Base-by-base conservation (phyloP, 225 moss, liverwort and hornwort genomes). In the Neckera pumila region DNA sequence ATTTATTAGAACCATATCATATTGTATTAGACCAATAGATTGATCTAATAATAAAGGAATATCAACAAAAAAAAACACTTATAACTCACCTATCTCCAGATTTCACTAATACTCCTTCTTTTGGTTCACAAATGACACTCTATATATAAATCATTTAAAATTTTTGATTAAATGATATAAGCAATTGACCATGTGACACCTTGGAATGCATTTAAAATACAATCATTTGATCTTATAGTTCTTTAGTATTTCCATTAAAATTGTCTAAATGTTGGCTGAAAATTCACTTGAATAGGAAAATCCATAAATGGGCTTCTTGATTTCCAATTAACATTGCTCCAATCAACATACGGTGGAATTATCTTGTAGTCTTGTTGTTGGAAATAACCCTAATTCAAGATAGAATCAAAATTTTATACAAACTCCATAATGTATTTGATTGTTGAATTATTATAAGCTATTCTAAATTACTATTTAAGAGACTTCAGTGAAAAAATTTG, bases 331-430 rank as follows among this genome's bases (percentile, higher is more conserved):
- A 95, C 87, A 63, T 94, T 96, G 73, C 92, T 73, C 94, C 92
- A 96, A 87, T 96, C 89, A 83, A 95, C 45, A 84, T 80, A 80
- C 5, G 95, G 93, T 70, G 93, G 86, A 54, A 92, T 94, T 85
- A 96, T 92, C 86, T 95, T 95, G 65, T 95, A 95, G 45, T 96
- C 93, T 82, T 75, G 89, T 72, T 95, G 95, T 72, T 94, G 91
- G 34, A 92, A 97, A 82, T 95, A 95, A 22, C 93, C 94, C 94
- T 95, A 84, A 64, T 84, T 21, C 31, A 81, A 86, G 69, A 25
- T 0, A 45, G 6, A 86, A 17, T 53, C 18, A 17, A 17, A 49
- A n/a, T 6, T 8, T 22, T 9, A 62, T 7, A 56, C 10, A 47
- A 60, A 58, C 53, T 49, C 1, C 10, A 3, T 33, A 45, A 45